Conservation (phyloP, 2,329 filamentous ascomycete species). For the Trichoderma pleuroti region DNA sequence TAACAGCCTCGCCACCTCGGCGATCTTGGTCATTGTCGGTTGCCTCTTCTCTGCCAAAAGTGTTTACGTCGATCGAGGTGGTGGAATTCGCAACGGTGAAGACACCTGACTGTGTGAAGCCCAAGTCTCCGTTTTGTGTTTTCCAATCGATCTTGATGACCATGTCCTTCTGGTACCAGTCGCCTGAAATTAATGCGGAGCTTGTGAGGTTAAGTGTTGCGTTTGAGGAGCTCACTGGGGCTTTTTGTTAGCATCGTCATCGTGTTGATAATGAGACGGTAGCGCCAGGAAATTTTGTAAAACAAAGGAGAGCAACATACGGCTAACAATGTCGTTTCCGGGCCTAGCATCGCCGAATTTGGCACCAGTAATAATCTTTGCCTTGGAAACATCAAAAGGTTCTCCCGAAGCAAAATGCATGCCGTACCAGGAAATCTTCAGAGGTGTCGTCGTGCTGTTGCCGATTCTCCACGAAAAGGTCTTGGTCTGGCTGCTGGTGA, state of each 20-base stretch:
- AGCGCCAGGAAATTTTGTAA: not conserved
- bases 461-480: not conserved
- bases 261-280: not conserved
- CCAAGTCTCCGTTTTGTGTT: not conserved
- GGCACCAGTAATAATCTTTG: not conserved
- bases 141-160: constrained; percentile 22
- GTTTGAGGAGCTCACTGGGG: not conserved
- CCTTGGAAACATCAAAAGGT: not conserved
- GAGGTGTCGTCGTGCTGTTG: not conserved
- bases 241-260: not conserved
- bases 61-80: not conserved
- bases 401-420: not conserved
- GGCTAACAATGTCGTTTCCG: not conserved
- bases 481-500: not conserved
- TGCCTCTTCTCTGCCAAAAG: not conserved
- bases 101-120: constrained; percentile 21
- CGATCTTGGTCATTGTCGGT: not conserved
- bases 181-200: not conserved
- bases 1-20: not conserved
- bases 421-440: constrained; percentile 10
- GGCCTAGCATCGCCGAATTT: not conserved
- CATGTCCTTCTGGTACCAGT: constrained; percentile 14
- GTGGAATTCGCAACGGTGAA: constrained; percentile 19
- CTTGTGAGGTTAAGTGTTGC: not conserved
- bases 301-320: not conserved